phyloP scores from a whole-genome alignment of 179 eudicot genomes.

The Silene vulgaris region DNA sequence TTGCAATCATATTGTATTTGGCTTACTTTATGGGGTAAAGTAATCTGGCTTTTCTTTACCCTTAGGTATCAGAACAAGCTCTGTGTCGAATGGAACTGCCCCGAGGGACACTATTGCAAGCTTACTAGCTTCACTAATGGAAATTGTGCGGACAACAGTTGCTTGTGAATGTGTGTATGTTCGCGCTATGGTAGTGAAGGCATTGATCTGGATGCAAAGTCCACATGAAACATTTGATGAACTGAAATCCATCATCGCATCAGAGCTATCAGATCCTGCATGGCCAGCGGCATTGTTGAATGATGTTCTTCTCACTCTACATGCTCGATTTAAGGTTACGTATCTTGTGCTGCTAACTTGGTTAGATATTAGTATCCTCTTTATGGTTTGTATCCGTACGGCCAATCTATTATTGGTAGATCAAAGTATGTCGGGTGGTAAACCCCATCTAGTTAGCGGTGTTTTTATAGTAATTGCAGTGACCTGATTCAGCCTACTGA shows the following conservation, averaged over 20 bases:
- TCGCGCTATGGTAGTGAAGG: conserved; percentile 96
- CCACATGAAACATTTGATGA: conserved; percentile 93
- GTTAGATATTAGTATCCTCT: background rate
- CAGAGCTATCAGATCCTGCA: conserved; percentile 97
- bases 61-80: conserved; percentile 53
- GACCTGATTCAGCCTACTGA: background rate
- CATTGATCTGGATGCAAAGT: conserved; percentile 99
- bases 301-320: conserved; percentile 92
- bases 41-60: conserved; percentile 8
- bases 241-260: conserved; percentile 81
- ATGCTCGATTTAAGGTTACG: conserved; percentile 96
- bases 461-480: conserved; percentile 1
- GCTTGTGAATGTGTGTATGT: conserved; percentile 99
- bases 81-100: conserved; percentile 61
- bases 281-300: conserved; percentile 95
- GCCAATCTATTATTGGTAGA: background rate
- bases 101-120: conserved; percentile 87
- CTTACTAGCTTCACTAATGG: conserved; percentile 92
- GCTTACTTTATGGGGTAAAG: conserved; percentile 8
- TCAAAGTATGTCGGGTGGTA: background rate
- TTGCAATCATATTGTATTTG: background rate
- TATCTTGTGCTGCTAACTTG: background rate
- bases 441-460: background rate
- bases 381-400: background rate
- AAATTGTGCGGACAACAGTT: conserved; percentile 95